Evolutionary conservation across 176 grass and related monocot species (phyloP).

Genomic region (Musa itinerans): DNA sequence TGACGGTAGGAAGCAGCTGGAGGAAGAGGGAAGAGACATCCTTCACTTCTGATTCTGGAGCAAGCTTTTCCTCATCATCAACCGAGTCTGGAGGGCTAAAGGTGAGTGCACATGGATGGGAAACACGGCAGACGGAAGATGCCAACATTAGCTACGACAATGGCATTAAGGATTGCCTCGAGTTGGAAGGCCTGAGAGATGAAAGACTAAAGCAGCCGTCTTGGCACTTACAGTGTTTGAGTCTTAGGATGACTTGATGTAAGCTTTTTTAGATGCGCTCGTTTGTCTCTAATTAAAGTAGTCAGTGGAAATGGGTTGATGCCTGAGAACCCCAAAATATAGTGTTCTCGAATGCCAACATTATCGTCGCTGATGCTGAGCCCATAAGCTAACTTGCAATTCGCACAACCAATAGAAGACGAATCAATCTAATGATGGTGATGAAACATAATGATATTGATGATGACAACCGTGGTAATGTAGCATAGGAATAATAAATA

Average conservation of each 20-base stretch:
- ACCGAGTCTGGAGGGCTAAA: constrained; percentile 44
- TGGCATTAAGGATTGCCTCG: constrained; percentile 12
- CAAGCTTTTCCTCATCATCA: constrained; percentile 60
- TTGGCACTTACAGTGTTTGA: constrained; percentile 19
- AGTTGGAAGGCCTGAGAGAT: constrained; percentile 9
- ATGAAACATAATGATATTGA: too few relatives aligned
- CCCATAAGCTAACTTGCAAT: background rate
- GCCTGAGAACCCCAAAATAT: background rate
- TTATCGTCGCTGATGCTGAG: background rate
- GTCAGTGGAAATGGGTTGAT: background rate
- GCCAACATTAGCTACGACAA: constrained; percentile 17
- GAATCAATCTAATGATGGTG: too few relatives aligned
- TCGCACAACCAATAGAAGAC: too few relatives aligned
- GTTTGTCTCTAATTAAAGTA: background rate
- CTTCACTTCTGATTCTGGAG: constrained; percentile 32
- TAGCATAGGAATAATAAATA: too few relatives aligned
- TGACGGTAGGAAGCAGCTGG: constrained; percentile 33
- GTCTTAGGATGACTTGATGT: constrained; percentile 53
- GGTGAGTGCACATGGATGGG: constrained; percentile 31
- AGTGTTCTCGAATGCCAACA: background rate
- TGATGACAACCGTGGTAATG: too few relatives aligned
- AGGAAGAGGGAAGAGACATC: constrained; percentile 42
- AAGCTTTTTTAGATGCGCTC: background rate
- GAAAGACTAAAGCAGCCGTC: constrained; percentile 13
- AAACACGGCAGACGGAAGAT: constrained; percentile 5